Evolutionary conservation across 2,329 filamentous ascomycete genomes (phyloP), one percentile per base, ranked within the genome.

Genomic region (Seiridium cupressi): DNA sequence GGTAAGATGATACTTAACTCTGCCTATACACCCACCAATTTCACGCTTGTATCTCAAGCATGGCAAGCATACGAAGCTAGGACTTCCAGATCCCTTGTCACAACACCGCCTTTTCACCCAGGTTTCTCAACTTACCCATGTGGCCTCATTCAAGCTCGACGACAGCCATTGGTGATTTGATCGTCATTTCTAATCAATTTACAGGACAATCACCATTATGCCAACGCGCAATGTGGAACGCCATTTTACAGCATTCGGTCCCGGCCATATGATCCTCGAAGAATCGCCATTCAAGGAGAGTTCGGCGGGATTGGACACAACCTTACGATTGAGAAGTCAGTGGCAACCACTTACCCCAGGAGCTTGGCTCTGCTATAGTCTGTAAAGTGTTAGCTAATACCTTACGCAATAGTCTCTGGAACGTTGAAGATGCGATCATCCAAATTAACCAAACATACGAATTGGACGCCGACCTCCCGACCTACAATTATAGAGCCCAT

Each of bases 251-350:
- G 87, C 0, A 77, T 76, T 3, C 65, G 74, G 3, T 84, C 83
- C 0, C 79, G 76, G 4, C 87, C 83, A 1, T 86, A 81, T 67
- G 88, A 88, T 62, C 74, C 79, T 0, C 74, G 65, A 4, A 82
- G 89, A 1, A 89, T 91, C 38, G 88, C 83, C 0, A 81, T 91
- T 64, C 88, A 90, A 63, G 89, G 89, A 35, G 89, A 91, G 66
- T 91, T 90, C 60, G 89, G 88, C 3, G 89, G 89, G 0, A 81
- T 90, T 10, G 89, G 89, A 0, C 79, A 87, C 54, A 89, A 89
- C 57, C 81, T 88, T 3, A 83, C 85, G 0, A 81, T 81, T 11
- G 82, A 88, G 1, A 77, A 90, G 83, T 86, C 18, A 5, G 51
- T 49, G 1, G 34, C 8, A 0, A 13, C 8, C 8, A 48, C n/a